Evolutionary conservation across 495 filamentous ascomycete species (phyloP).

Genomic region (Sordaria brevicollis): DNA sequence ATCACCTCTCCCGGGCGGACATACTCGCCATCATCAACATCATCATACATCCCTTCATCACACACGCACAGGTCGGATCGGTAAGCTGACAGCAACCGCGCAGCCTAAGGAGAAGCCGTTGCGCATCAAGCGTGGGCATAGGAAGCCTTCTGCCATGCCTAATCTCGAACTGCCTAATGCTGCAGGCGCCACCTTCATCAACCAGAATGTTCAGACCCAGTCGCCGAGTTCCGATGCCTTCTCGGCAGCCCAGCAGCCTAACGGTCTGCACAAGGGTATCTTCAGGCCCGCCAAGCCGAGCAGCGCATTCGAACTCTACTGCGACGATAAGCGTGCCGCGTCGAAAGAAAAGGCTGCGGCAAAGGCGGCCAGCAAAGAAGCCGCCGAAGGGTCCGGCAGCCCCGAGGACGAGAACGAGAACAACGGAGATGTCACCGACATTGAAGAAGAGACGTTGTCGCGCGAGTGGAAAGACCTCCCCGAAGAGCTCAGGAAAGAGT

Average conservation of each 20-base stretch:
- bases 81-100: constrained; percentile 15
- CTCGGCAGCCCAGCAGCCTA: constrained; percentile 23
- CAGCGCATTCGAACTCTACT: constrained; percentile 44
- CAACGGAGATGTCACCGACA: constrained; percentile 18
- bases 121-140: constrained; percentile 70
- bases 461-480: constrained; percentile 39
- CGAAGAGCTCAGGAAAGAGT: constrained; percentile 34
- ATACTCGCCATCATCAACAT: not conserved
- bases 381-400: constrained; percentile 55
- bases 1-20: not conserved
- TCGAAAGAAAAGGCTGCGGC: constrained; percentile 25
- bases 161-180: constrained; percentile 9
- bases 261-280: constrained; percentile 22
- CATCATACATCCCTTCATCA: constrained; percentile 5
- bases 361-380: constrained; percentile 47
- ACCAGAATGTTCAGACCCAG: constrained; percentile 29
- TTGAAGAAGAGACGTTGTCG: constrained; percentile 36
- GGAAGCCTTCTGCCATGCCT: constrained; percentile 39
- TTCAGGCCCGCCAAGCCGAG: constrained; percentile 33
- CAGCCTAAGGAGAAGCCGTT: constrained; percentile 88
- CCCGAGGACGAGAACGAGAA: constrained; percentile 53
- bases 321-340: constrained; percentile 31
- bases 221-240: constrained; percentile 40
- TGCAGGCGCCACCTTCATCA: constrained; percentile 28
- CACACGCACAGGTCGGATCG: constrained; percentile 6